Base-by-base conservation (phyloP, 106 monocot species). In the Allium sativum region DNA sequence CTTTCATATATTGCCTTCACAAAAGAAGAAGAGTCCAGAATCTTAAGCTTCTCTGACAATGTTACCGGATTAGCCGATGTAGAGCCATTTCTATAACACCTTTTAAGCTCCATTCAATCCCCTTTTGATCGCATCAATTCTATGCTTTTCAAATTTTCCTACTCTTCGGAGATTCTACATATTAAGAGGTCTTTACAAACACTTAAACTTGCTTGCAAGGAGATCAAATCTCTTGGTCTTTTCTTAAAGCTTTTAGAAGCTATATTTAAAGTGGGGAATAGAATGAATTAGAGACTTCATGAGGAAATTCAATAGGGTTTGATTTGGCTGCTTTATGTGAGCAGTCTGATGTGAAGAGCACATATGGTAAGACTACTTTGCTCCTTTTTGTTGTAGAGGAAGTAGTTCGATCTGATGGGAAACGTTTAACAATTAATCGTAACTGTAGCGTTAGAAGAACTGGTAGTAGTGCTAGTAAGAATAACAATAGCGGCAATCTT, bases 241-340 rank as follows among this genome's bases (percentile, higher is more conserved):
- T n/a, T n/a, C n/a, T n/a, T n/a, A n/a, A n/a, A n/a, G n/a, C n/a
- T n/a, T n/a, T n/a, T n/a, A n/a, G n/a, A n/a, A n/a, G n/a, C n/a
- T 89, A 90, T n/a, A n/a, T n/a, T n/a, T n/a, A n/a, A n/a, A n/a
- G n/a, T n/a, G n/a, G n/a, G n/a, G 0, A 94, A 94, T 63, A 61
- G 86, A 16, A 86, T 94, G 83, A 94, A 94, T 50, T 86, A 44
- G 94, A 90, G 18, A 94, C 94, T 0, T 71, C 90, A 15, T 59
- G 90, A n/a, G 94, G 94, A 13, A 81, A 94, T 44, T 89, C 94
- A 3, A 83, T 86, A 67, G 94, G 90, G 3, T 94, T 94, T 77
- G 84, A 94, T 74, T 77, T 94, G 42, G 55, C 78, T 6, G 74
- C 94, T 0, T 74, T 94, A 16, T 57, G 78, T 44, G 90, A 94